Percentiles rank a stretch among this genome's conserved stretches.
These are phyloP conservation scores for Thuja plicata DNA, from an alignment of 83 land plant species.

Conservation along the genomic window DNA sequence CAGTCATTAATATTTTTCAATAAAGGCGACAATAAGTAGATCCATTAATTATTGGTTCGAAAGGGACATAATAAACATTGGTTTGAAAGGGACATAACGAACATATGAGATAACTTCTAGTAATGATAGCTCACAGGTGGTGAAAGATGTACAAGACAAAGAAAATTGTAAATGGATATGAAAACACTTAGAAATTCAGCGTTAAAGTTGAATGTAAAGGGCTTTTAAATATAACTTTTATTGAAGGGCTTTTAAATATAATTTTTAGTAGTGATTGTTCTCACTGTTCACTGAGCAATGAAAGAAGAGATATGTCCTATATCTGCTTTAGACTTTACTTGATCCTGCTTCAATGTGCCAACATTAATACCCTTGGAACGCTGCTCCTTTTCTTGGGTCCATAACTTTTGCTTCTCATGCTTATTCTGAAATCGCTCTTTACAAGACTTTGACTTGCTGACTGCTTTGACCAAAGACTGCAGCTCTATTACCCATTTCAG, in stretches of 20 bases:
- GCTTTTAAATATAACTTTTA: not conserved
- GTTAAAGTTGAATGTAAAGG: not conserved
- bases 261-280: not conserved
- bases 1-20: not conserved
- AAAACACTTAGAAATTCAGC: not conserved
- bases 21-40: not conserved
- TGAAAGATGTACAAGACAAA: not conserved
- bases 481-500: not conserved
- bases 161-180: not conserved
- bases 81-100: not conserved
- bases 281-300: not conserved
- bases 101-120: not conserved
- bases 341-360: not conserved
- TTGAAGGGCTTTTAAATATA: not conserved
- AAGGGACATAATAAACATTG: not conserved
- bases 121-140: not conserved
- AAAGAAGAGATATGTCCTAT: not conserved
- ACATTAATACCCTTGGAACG: not conserved
- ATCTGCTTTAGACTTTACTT: not conserved
- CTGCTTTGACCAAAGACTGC: not conserved
- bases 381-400: not conserved
- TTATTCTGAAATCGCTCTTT: not conserved
- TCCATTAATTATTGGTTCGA: not conserved
- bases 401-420: not conserved
- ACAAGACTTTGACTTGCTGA: not conserved